Conservation (phyloP, 2,329 filamentous ascomycete species). For the Trichoderma asperellum region DNA sequence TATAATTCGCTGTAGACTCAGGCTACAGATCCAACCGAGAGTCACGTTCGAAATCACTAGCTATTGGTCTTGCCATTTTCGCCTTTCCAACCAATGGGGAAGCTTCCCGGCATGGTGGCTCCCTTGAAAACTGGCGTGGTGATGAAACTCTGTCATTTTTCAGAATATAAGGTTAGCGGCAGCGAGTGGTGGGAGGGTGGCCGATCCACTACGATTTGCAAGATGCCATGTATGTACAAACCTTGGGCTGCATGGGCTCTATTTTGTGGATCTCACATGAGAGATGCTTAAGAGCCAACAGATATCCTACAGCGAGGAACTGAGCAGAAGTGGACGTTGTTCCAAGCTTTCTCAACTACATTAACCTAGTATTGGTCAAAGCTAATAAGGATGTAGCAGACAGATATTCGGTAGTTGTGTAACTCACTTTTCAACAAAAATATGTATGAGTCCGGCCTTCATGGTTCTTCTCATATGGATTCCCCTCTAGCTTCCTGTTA, state of each 20-base stretch:
- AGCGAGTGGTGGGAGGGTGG: background rate
- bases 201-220: background rate
- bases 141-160: background rate
- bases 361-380: background rate
- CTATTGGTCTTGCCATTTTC: background rate
- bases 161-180: background rate
- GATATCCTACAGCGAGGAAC: background rate
- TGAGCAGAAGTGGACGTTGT: background rate
- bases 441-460: background rate
- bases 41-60: background rate
- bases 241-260: background rate
- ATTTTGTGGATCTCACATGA: background rate
- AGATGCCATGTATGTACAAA: conserved; percentile 4
- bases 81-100: background rate
- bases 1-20: too few relatives aligned
- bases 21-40: too few relatives aligned
- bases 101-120: background rate
- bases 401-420: background rate
- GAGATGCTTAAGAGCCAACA: background rate
- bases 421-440: background rate
- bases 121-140: background rate
- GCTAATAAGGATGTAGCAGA: background rate
- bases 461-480: background rate
- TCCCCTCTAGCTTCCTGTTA: too few relatives aligned
- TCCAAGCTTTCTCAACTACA: background rate